Evolutionary conservation across 2,329 filamentous ascomycete genomes (phyloP).

Genomic region (Claviceps sp.): DNA sequence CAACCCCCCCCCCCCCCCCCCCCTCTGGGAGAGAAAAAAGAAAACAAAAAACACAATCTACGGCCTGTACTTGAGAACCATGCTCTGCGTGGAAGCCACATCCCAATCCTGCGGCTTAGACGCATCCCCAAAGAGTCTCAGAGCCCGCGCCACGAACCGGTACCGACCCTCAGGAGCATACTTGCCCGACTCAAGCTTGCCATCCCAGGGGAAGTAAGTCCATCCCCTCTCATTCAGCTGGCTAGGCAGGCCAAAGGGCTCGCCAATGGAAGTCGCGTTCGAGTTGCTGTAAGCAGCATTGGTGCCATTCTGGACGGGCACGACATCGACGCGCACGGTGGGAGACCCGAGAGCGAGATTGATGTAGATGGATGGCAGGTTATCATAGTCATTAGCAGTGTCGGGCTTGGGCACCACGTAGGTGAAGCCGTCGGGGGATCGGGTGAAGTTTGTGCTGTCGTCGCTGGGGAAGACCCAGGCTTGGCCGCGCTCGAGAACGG

Average conservation of each 20-base stretch:
- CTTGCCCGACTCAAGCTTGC: constrained; percentile 27
- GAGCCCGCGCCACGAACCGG: constrained; percentile 30
- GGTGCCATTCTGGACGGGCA: constrained; percentile 15
- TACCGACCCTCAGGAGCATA: constrained; percentile 35
- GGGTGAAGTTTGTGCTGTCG: constrained; percentile 10
- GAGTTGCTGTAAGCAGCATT: constrained; percentile 18
- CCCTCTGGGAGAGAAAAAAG: neutral
- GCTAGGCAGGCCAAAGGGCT: constrained; percentile 26
- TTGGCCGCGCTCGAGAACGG: constrained; percentile 9
- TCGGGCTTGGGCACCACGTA: constrained; percentile 27
- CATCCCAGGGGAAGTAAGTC: constrained; percentile 23
- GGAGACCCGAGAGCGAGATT: constrained; percentile 30
- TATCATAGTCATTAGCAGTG: constrained; percentile 12
- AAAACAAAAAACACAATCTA: neutral
- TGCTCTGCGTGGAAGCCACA: constrained; percentile 23
- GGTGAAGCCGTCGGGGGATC: constrained; percentile 19
- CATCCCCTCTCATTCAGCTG: constrained; percentile 10
- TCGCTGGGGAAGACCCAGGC: constrained; percentile 16
- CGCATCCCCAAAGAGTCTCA: constrained; percentile 35
- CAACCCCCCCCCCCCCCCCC: too few species aligned
- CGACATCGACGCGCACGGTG: constrained; percentile 27
- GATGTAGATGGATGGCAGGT: constrained; percentile 3
- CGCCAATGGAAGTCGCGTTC: constrained; percentile 25
- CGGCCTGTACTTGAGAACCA: constrained; percentile 27
- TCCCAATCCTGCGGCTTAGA: constrained; percentile 31